A percentile compares a stretch with the other conserved stretches of the same genome.
phyloP scores from a whole-genome alignment of 768 basidiomycete genomes.

The Porphyrellus cyaneotinctus region DNA sequence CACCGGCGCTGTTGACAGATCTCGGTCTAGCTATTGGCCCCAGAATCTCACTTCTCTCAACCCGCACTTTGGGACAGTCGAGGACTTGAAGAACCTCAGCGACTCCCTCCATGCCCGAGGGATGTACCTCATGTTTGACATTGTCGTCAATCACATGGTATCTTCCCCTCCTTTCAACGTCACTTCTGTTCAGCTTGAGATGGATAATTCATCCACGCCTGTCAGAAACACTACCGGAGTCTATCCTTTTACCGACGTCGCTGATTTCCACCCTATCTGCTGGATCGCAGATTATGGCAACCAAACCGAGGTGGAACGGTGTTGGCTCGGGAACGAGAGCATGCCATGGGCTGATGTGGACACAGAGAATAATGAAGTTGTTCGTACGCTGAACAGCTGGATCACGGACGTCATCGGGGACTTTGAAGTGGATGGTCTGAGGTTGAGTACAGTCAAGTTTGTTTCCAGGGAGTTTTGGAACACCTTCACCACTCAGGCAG shows the following conservation, averaged over 20 bases:
- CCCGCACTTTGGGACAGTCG: constrained; percentile 46
- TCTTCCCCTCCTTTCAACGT: constrained; percentile 27
- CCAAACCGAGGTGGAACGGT: constrained; percentile 49
- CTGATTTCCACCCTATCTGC: constrained; percentile 39
- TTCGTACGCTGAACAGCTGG: constrained; percentile 44
- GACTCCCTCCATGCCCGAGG: constrained; percentile 44
- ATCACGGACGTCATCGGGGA: constrained; percentile 42
- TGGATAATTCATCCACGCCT: constrained; percentile 5
- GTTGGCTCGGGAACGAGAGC: constrained; percentile 55
- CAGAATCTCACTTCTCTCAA: constrained; percentile 47
- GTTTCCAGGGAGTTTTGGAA: constrained; percentile 53
- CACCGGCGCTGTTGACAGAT: neutral
- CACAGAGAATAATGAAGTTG: constrained; percentile 47
- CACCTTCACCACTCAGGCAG: constrained; percentile 43
- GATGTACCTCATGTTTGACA: constrained; percentile 61
- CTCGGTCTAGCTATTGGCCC: constrained; percentile 46
- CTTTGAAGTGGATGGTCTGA: constrained; percentile 51
- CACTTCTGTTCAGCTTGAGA: constrained; percentile 22
- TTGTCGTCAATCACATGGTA: constrained; percentile 62
- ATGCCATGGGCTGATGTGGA: constrained; percentile 57
- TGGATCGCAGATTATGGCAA: constrained; percentile 42
- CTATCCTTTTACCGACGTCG: constrained; percentile 32
- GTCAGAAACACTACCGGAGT: constrained; percentile 20
- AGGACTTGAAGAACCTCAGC: constrained; percentile 48
- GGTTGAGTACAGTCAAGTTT: constrained; percentile 60